Percentiles rank a stretch among this genome's conserved stretches.
phyloP scores from a whole-genome alignment of 768 basidiomycete genomes.

The Naganishia kalamii region DNA sequence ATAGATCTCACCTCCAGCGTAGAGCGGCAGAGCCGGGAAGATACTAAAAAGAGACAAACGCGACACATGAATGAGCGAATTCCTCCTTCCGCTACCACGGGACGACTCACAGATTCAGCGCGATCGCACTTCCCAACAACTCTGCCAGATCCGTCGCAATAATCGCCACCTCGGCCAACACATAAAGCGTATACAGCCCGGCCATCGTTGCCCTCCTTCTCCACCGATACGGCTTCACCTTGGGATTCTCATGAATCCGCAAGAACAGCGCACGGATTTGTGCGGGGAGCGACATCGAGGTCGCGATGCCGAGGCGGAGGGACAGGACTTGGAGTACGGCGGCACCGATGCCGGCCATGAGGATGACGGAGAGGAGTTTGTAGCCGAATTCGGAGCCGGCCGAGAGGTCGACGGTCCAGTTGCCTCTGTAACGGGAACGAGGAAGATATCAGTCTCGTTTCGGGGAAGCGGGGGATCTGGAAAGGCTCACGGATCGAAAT shows the following conservation, averaged over 20 bases:
- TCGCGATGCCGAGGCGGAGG: constrained; percentile 61
- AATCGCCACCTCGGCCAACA: constrained; percentile 60
- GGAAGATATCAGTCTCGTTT: no score
- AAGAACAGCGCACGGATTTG: constrained; percentile 38
- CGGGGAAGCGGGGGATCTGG: background rate
- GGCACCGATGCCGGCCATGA: constrained; percentile 74
- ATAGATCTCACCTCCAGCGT: constrained; percentile 31
- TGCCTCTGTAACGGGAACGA: no score
- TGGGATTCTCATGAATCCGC: constrained; percentile 32
- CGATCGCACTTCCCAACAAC: constrained; percentile 73
- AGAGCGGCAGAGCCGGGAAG: constrained; percentile 45
- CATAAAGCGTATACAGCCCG: constrained; percentile 31
- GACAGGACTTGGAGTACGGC: constrained; percentile 75
- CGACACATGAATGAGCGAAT: background rate
- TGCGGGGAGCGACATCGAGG: constrained; percentile 34
- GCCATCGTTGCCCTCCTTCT: constrained; percentile 20
- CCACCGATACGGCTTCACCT: constrained; percentile 12
- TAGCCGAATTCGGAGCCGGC: constrained; percentile 83
- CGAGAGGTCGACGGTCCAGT: constrained; percentile 84
- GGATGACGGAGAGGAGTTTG: constrained; percentile 73
- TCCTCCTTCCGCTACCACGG: background rate
- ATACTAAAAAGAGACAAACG: constrained; percentile 29
- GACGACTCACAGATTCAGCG: constrained; percentile 55
- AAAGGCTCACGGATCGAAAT: constrained; percentile 48
- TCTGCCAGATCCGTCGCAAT: constrained; percentile 75